Conservation (phyloP, 163 green algal species). For the Trebouxiophyceae sp. region DNA sequence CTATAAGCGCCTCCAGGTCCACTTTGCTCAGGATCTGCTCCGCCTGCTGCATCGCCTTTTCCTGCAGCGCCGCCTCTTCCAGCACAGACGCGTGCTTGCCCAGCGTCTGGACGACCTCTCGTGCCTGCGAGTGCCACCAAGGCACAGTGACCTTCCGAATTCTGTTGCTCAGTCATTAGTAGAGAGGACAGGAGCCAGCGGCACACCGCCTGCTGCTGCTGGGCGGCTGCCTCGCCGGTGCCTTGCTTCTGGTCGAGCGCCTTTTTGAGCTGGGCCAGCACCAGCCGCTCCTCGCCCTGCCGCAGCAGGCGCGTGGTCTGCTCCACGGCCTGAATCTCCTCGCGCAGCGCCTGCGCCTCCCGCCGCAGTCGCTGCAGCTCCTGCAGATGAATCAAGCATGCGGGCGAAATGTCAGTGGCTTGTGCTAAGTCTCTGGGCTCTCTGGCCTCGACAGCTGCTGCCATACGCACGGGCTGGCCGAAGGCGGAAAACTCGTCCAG, state of each 20-base stretch:
- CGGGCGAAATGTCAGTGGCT: neutral
- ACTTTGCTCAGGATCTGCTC: neutral
- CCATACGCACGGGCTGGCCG: neutral
- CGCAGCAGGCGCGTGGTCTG: neutral
- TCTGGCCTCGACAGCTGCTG: neutral
- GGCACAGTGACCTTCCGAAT: neutral
- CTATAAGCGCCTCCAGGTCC: neutral
- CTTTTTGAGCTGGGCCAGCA: conserved; percentile 7
- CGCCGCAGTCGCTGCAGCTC: conserved; percentile 5
- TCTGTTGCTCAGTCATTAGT: neutral
- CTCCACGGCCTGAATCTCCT: conserved; percentile 5
- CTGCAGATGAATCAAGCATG: neutral
- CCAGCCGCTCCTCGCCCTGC: neutral
- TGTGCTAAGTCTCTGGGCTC: neutral
- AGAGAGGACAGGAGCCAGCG: neutral
- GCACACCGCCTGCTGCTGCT: conserved; percentile 3
- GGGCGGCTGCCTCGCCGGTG: conserved; percentile 1
- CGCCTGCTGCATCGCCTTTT: neutral
- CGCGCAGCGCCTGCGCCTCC: conserved; percentile 10
- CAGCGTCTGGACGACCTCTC: neutral
- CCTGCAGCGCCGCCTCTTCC: neutral
- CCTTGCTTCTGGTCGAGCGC: neutral
- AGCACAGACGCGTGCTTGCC: neutral
- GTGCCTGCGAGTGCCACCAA: neutral
- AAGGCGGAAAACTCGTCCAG: neutral